Conservation (phyloP, 1,139 yeast genomes). For the Kodamaea suecica region DNA sequence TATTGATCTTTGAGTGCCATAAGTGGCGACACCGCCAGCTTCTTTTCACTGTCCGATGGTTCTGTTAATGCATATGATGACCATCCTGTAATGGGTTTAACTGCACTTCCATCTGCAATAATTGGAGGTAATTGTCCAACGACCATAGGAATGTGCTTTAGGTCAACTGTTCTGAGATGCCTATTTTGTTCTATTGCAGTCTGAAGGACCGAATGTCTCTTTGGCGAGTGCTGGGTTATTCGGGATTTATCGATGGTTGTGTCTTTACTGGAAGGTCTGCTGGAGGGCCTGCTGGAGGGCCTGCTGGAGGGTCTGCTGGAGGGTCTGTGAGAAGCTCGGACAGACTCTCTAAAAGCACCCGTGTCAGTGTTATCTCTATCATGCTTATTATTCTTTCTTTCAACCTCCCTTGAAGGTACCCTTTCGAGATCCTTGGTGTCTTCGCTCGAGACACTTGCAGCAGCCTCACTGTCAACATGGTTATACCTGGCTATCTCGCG, state of each 20-base stretch:
- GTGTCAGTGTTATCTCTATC: no score
- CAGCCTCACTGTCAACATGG: no score
- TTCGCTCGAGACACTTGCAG: no score
- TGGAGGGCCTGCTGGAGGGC: no score
- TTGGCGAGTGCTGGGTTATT: conserved; percentile 2
- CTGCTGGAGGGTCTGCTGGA: no score
- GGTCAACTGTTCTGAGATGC: conserved; percentile 5
- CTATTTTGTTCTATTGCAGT: conserved; percentile 12
- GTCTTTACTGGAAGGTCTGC: conserved; percentile 1
- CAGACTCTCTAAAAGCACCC: no score
- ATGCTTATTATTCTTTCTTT: no score
- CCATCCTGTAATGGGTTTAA: not conserved
- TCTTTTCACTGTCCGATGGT: not conserved
- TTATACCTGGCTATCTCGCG: no score
- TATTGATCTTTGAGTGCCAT: conserved; percentile 31
- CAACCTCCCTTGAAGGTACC: no score
- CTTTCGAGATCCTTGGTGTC: no score
- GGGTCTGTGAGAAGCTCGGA: no score
- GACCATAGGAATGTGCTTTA: conserved; percentile 22
- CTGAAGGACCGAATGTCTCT: conserved; percentile 9
- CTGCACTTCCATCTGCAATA: not conserved
- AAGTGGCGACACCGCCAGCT: conserved; percentile 26
- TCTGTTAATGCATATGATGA: not conserved
- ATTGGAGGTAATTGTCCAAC: conserved; percentile 8
- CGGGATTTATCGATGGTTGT: no score